These are phyloP conservation scores for Lizonia empirigonia DNA, from an alignment of 2,329 filamentous ascomycete species.

Conservation along the genomic window DNA sequence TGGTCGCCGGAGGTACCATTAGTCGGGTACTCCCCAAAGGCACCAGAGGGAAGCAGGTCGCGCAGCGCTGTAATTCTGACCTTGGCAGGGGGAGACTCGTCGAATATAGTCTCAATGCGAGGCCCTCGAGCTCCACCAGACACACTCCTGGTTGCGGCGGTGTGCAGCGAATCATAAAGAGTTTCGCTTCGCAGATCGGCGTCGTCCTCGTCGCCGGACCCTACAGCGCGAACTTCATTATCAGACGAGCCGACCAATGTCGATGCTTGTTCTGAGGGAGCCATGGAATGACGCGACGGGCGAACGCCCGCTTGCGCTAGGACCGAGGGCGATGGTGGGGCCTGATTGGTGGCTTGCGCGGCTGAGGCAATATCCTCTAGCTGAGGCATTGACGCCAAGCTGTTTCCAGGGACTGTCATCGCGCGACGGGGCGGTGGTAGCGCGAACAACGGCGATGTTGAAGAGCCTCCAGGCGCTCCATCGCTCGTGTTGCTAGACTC, in stretches of 20 bases:
- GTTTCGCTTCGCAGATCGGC: constrained; percentile 80
- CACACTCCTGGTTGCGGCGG: constrained; percentile 69
- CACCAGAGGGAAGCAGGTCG: constrained; percentile 56
- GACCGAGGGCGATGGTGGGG: constrained; percentile 41
- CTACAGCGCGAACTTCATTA: constrained; percentile 66
- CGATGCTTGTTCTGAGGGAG: constrained; percentile 65
- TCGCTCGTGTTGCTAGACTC: constrained; percentile 20
- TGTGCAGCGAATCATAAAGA: constrained; percentile 76
- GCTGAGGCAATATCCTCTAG: constrained; percentile 38
- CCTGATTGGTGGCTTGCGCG: constrained; percentile 40
- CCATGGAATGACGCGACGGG: constrained; percentile 59
- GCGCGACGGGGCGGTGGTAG: constrained; percentile 20
- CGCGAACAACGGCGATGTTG: constrained; percentile 32
- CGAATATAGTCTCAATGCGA: constrained; percentile 77
- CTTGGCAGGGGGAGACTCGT: constrained; percentile 68
- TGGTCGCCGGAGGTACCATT: constrained; percentile 47
- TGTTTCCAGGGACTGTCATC: constrained; percentile 28
- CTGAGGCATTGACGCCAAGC: constrained; percentile 41
- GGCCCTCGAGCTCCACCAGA: constrained; percentile 69
- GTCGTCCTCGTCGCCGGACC: constrained; percentile 76
- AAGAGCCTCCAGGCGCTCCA: constrained; percentile 22
- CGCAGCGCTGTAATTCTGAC: constrained; percentile 53
- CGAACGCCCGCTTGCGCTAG: constrained; percentile 46
- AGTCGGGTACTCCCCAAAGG: constrained; percentile 48
- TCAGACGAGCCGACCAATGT: constrained; percentile 71